phyloP scores from a whole-genome alignment of 139 green algal species.

The Coelastrella sp. region DNA sequence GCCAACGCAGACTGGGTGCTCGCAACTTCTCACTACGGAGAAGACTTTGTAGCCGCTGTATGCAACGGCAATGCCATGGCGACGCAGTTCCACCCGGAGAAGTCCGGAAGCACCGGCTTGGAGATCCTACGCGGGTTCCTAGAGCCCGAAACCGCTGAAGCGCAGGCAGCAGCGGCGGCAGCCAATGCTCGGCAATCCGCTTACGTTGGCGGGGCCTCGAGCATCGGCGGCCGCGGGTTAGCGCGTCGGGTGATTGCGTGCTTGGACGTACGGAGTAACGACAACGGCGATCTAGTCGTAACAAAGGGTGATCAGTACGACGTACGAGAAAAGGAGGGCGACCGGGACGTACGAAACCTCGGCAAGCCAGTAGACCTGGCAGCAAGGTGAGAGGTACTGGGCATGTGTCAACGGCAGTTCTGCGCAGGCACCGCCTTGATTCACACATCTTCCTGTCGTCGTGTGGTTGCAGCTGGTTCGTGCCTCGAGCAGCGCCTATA shows the following conservation, averaged over 20 bases:
- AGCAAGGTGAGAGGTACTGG: slow-evolving; percentile 32
- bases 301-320: slow-evolving; percentile 99
- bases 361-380: slow-evolving; percentile 86
- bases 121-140: slow-evolving; percentile 85
- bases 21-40: slow-evolving; percentile 91
- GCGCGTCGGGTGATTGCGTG: slow-evolving; percentile 98
- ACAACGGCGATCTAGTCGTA: slow-evolving; percentile 96
- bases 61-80: slow-evolving; percentile 87
- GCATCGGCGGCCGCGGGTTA: slow-evolving; percentile 65
- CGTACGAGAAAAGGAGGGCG: slow-evolving; percentile 88
- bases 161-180: background rate
- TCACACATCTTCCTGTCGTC: too few relatives aligned
- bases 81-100: slow-evolving; percentile 99
- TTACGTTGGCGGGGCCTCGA: background rate
- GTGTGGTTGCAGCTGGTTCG: too few relatives aligned
- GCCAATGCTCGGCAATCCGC: slow-evolving; percentile 36
- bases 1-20: slow-evolving; percentile 95
- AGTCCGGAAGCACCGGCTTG: slow-evolving; percentile 87
- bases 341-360: slow-evolving; percentile 92
- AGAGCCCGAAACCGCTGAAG: slow-evolving; percentile 57
- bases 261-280: slow-evolving; percentile 97
- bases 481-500: too few relatives aligned
- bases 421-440: too few relatives aligned
- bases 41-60: slow-evolving; percentile 90
- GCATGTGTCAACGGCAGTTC: background rate